Base-by-base conservation (phyloP, 2,329 filamentous ascomycete species). In the Fusarium sp. region DNA sequence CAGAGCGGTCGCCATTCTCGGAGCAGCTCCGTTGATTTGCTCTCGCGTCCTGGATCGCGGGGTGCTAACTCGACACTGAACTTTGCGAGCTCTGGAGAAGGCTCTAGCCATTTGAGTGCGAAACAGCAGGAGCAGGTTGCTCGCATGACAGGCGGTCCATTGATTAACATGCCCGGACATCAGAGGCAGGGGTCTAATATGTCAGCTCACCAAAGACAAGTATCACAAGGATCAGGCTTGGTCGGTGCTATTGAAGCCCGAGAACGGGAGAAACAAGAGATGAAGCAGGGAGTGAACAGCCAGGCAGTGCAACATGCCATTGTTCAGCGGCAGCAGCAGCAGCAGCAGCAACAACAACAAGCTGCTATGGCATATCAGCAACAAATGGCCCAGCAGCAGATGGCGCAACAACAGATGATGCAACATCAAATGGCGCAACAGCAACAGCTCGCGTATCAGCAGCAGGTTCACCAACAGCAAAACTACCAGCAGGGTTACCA, bases 41-140 rank as follows among this genome's bases (percentile, higher is more conserved):
- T 80, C 19, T 72, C 76, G 3, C 80, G 83, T 0, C 84, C 87
- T 2, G 77, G 78, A 46, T 91, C 89, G 11, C 84, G 86, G 39
- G 84, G 85, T 10, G 81, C 87, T 9, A 80, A 78, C 36, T 73
- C 75, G 4, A 71, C 83, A 53, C 74, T 89, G 27, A 77, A 78
- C 44, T 81, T 86, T 63, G 76, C 83, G 5, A 63, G 61, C 33
- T 63, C 69, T 11, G 74, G 75, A 4, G 75, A 78, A 23, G 47
- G 70, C 41, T 79, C 70, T 21, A 81, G 84, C 0, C 84, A 88
- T 53, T 80, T 97, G n/a, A 93, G 91, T 17, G 93, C 93, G 15
- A 86, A 90, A 14, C 93, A 97, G 74, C 93, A 96, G 73, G 92
- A 96, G 75, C 89, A 96, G 66, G 84, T 96, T n/a, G 91, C 93